These are phyloP conservation scores for Plasmodium coatneyi DNA, from an alignment of 169 alveolate genomes.

Conservation along the genomic window DNA sequence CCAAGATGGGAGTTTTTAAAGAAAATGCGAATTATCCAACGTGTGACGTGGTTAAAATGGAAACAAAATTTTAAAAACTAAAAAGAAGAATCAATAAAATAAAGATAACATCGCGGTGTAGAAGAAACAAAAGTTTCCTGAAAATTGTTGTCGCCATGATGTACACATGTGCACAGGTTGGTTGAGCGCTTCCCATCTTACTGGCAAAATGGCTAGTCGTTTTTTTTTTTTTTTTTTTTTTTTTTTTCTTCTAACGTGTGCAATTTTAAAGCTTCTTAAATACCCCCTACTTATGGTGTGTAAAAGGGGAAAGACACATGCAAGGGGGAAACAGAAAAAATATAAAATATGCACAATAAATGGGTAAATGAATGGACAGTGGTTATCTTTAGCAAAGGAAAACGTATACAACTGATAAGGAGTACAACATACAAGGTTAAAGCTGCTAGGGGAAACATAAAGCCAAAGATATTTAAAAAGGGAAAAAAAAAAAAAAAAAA, in stretches of 20 bases:
- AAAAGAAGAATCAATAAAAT: background rate
- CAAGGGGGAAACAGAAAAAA: background rate
- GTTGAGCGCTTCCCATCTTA: background rate
- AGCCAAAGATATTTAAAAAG: no score
- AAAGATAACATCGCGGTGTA: background rate
- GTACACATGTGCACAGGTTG: background rate
- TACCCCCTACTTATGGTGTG: background rate
- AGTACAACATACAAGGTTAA: background rate
- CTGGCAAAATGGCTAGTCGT: background rate
- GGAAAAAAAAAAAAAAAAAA: no score
- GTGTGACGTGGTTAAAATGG: background rate
- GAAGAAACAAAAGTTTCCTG: background rate
- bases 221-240: background rate
- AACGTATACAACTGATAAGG: background rate
- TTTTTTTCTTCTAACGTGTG: background rate
- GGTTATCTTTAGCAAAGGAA: background rate
- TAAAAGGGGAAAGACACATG: background rate
- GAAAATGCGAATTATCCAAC: background rate
- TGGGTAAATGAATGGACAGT: background rate
- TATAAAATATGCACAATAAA: no score
- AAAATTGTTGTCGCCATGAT: background rate
- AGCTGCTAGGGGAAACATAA: background rate
- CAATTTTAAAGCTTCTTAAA: background rate
- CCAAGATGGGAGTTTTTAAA: background rate
- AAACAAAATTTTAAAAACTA: constrained; percentile 2